Base-by-base conservation (phyloP, 140 eudicot species). In the Flaveria floridana region DNA sequence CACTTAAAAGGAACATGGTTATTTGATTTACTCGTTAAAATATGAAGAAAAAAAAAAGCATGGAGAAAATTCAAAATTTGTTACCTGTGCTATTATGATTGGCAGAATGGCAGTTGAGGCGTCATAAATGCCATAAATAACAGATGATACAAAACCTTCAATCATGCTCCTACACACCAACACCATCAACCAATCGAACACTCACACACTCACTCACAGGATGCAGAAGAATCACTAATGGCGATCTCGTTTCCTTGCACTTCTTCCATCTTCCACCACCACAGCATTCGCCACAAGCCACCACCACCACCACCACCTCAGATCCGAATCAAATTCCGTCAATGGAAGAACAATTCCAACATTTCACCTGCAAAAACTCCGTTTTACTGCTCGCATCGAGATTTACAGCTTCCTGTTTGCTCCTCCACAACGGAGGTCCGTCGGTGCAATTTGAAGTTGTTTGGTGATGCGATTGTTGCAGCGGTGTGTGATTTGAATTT, bases 401-500 rank as follows among this genome's bases (percentile, higher is more conserved):
- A 72, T 44, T 47, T 48, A 51, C 58, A 76, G 72, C 79, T 72
- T 15, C 80, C 74, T 21, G 61, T 80, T 50, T 77, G 80, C 47
- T 79, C 76, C n/a, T 79, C 76, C 19, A 68, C 86, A 16, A 79
- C 71, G 26, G 75, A 79, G 87, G 87, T 87, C 50, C 10, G 7
- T 51, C 37, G 4, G 1, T 11, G 7, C 3, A 2, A 1, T 13
- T 3, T 53, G 25, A 6, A 1, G 61, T 13, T 37, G 39, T 4
- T 19, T 50, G 7, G n/a, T 37, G 1, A 34, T 10, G 39, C 37
- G 15, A 41, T 6, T 52, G 2, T 20, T 7, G 50, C 51, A 30
- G 26, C 41, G 18, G 2, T 58, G 39, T 20, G 44, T 23, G 41
- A 61, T 61, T 61, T 26, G n/a, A 3, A 13, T 13, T 61, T 61